These are phyloP conservation scores for Colletotrichum cereale DNA, from an alignment of 2,329 filamentous ascomycete species.

Conservation along the genomic window DNA sequence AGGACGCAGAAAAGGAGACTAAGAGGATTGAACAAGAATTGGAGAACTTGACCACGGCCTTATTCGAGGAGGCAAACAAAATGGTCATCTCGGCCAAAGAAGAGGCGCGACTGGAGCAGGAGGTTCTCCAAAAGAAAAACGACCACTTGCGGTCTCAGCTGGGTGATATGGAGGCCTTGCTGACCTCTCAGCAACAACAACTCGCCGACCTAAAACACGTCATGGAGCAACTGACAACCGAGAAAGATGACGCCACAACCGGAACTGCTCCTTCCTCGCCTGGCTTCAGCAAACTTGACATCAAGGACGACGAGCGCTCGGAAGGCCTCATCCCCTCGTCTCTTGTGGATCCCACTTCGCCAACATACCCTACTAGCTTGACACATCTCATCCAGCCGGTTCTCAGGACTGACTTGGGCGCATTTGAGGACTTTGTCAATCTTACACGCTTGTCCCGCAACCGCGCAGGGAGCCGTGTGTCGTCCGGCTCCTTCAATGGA, in stretches of 20 bases:
- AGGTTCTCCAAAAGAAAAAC: constrained; percentile 84
- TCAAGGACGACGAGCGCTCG: constrained; percentile 59
- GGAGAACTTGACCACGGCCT: constrained; percentile 87
- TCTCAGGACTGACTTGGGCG: constrained; percentile 82
- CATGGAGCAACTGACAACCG: constrained; percentile 86
- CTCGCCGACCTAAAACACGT: constrained; percentile 90
- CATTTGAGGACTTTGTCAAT: constrained; percentile 87
- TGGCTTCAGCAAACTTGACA: constrained; percentile 77
- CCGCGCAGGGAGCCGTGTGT: constrained; percentile 72
- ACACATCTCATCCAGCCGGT: constrained; percentile 86
- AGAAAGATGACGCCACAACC: constrained; percentile 78
- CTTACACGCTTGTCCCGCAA: constrained; percentile 78
- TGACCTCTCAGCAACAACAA: constrained; percentile 94
- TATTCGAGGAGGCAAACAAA: constrained; percentile 99
- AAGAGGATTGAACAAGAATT: constrained; percentile 92
- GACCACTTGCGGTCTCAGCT: constrained; percentile 89
- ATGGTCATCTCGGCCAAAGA: constrained; percentile 96
- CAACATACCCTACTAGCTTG: constrained; percentile 77
- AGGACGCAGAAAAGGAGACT: constrained; percentile 80
- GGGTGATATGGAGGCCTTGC: constrained; percentile 84
- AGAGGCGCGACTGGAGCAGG: constrained; percentile 87
- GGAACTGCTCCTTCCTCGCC: constrained; percentile 88
- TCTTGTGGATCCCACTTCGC: constrained; percentile 59
- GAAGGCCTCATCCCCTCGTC: constrained; percentile 52
- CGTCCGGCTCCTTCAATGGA: constrained; percentile 74